Base-by-base conservation (phyloP, 345 rosid species). In the Citrus mangshanensis region DNA sequence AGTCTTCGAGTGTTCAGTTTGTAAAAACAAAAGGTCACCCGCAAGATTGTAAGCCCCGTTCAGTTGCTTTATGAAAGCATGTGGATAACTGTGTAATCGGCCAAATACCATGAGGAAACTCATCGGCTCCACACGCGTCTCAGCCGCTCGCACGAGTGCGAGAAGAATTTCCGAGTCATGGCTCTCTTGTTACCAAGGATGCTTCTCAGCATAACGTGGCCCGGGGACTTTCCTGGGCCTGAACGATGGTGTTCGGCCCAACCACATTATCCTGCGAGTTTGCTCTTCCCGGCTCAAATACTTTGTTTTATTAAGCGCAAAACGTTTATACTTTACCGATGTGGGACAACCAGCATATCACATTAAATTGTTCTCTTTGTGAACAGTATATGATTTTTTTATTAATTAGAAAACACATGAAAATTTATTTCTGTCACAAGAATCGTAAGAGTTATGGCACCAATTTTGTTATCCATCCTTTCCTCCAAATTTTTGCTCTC, bases 121-220 rank as follows among this genome's bases (percentile, higher is more conserved):
- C 68, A 1, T 9, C 64, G 73, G 80, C 77, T 76, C 77, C 80
- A 10, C 83, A 64, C 55, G 19, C n/a, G 77, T 76, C 83, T 81
- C 77, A 55, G 80, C 80, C 83, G 51, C 77, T 1, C 70, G 55
- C 61, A 13, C 74, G 1, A 13, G 2, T 38, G 16, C 7, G 28
- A 9, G 34, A 3, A n/a, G 64, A 74, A n/a, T 12, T 0, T 5
- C 0, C 10, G 0, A 19, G 24, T 14, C 58, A 5, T 24, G 54
- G 59, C 8, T 0, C 1, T 4, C 55, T 78, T 59, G 37, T 73
- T 60, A 0, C 51, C 64, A 42, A 51, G 70, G 0, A 69, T 59
- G 78, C 84, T 77, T 77, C 81, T 72, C 80, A 77, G 72, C 84
- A 49, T 70, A 0, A 1, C 0, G 0, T 1, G 80, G 64, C 78